Evolutionary conservation across 176 grass and related monocot genomes (phyloP).

Genomic region (Lolium rigidum): DNA sequence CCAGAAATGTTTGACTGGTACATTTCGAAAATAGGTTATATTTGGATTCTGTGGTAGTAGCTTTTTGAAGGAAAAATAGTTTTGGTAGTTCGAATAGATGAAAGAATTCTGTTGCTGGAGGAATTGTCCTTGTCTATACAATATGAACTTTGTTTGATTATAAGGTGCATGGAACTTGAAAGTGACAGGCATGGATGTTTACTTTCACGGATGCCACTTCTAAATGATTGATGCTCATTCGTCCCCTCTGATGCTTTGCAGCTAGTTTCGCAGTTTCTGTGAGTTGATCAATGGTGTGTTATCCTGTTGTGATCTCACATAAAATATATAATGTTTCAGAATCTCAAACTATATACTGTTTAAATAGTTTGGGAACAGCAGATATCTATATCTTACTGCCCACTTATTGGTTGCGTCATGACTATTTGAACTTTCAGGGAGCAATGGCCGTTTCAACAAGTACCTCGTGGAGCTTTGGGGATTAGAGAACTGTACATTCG

Average conservation of each 20-base stretch:
- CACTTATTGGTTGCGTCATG: conserved; percentile 7
- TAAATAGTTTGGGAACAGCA: conserved; percentile 5
- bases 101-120: conserved; percentile 19
- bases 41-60: background rate
- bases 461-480: conserved; percentile 51
- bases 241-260: background rate
- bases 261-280: background rate
- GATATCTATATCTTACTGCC: background rate
- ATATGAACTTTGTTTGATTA: conserved; percentile 7
- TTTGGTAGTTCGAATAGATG: conserved; percentile 13
- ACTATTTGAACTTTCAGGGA: conserved; percentile 52
- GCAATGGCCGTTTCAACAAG: conserved; percentile 68
- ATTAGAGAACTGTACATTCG: conserved; percentile 67
- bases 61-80: background rate
- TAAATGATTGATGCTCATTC: background rate
- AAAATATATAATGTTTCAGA: background rate
- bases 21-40: background rate
- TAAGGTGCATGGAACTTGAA: conserved; percentile 18
- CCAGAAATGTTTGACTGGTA: too few relatives aligned
- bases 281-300: background rate
- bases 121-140: background rate
- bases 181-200: conserved; percentile 5
- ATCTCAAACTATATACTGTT: background rate
- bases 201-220: background rate
- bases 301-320: conserved; percentile 3